A percentile compares a stretch with the other conserved stretches of the same genome.
Evolutionary conservation across 2,329 filamentous ascomycete genomes (phyloP).

Genomic region (Dactylellina drechsleri): DNA sequence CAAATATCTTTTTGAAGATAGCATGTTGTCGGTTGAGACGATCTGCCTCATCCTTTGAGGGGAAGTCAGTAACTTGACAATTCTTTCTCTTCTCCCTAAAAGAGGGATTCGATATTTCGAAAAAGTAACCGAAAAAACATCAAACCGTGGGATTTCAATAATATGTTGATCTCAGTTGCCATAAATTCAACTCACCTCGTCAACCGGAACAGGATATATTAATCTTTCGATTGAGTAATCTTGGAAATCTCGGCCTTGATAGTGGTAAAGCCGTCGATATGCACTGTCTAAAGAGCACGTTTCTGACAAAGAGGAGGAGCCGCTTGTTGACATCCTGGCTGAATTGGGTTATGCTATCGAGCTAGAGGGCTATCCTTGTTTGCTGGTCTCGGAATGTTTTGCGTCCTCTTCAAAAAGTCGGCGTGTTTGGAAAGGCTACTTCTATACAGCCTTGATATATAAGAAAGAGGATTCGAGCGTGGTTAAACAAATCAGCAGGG

Average conservation of each 20-base stretch:
- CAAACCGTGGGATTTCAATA: constrained; percentile 23
- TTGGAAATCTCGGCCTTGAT: constrained; percentile 74
- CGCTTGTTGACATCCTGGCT: constrained; percentile 54
- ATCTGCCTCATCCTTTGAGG: constrained; percentile 72
- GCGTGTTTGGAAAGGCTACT: constrained; percentile 17
- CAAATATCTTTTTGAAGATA: constrained; percentile 73
- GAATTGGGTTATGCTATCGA: constrained; percentile 31
- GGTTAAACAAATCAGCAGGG: constrained; percentile 16
- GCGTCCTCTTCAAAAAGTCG: constrained; percentile 22
- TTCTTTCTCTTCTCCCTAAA: not conserved
- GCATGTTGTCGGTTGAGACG: constrained; percentile 73
- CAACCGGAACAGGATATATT: constrained; percentile 75
- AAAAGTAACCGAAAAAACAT: constrained; percentile 19
- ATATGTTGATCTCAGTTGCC: constrained; percentile 4
- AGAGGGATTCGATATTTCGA: constrained; percentile 11
- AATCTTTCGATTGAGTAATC: constrained; percentile 72
- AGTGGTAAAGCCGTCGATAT: constrained; percentile 69
- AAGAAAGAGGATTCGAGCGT: constrained; percentile 19
- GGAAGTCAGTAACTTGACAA: constrained; percentile 20
- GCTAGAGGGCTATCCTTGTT: constrained; percentile 42
- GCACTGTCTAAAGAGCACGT: constrained; percentile 68
- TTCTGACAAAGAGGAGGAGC: constrained; percentile 59
- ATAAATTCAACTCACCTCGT: constrained; percentile 69
- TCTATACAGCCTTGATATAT: constrained; percentile 21
- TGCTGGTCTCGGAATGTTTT: constrained; percentile 30